These are phyloP conservation scores for bread wheat (Triticum aestivum) DNA, from an alignment of 176 grass and related monocot genomes.

Conservation along the genomic window DNA sequence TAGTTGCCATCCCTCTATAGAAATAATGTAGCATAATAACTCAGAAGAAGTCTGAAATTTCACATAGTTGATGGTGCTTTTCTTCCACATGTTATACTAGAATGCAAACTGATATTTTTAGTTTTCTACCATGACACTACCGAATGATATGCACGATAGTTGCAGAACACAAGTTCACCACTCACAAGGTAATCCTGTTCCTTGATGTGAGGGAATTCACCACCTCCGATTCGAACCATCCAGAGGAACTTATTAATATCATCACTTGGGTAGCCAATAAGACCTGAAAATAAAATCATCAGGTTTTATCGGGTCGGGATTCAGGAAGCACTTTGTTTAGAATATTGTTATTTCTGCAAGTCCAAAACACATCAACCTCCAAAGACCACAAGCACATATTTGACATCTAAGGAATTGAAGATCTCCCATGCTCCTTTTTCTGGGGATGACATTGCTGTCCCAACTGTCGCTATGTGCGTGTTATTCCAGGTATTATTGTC, in stretches of 20 bases:
- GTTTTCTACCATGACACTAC: not conserved
- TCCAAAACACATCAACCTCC: conserved; percentile 57
- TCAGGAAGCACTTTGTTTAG: conserved; percentile 10
- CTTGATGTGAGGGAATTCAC: conserved; percentile 95
- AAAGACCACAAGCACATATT: conserved; percentile 88
- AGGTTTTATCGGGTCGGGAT: conserved; percentile 17
- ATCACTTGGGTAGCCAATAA: conserved; percentile 96
- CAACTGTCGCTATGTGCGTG: conserved; percentile 99
- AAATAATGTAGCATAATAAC: conserved; percentile 14
- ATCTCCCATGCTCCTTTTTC: conserved; percentile 99
- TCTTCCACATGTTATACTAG: not conserved
- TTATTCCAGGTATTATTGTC: conserved; percentile 99
- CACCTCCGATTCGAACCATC: conserved; percentile 98
- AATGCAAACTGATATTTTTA: not conserved
- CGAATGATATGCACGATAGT: not conserved
- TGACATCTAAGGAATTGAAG: conserved; percentile 98
- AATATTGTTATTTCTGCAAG: not conserved
- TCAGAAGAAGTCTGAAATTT: conserved; percentile 14
- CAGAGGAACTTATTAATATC: conserved; percentile 98
- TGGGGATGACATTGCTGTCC: conserved; percentile 98
- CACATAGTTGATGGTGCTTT: not conserved
- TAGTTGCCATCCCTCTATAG: conserved; percentile 84
- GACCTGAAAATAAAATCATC: conserved; percentile 50
- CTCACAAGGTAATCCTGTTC: conserved; percentile 95
- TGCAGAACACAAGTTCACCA: conserved; percentile 34